Percentiles rank a stretch among this genome's conserved stretches.
These are phyloP conservation scores for Chamaecrista fasciculata DNA, from an alignment of 306 rosid species.

Conservation along the genomic window DNA sequence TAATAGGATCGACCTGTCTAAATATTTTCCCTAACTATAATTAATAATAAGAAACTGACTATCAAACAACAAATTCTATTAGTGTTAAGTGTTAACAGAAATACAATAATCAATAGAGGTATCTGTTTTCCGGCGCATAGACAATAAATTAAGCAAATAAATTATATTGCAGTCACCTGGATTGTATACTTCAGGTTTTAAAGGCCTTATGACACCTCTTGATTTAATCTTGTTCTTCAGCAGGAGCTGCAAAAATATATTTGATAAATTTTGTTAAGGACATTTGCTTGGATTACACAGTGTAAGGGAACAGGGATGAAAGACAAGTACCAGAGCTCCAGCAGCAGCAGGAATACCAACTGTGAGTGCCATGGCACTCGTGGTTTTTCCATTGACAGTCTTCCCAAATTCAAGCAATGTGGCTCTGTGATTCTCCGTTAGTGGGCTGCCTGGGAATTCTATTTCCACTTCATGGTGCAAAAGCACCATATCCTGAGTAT, in stretches of 20 bases:
- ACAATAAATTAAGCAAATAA: conserved; percentile 10
- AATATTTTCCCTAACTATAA: too few species aligned
- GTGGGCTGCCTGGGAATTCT: conserved; percentile 59
- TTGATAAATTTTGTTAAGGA: conserved; percentile 15
- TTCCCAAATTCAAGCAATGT: conserved; percentile 87
- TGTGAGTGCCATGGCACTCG: conserved; percentile 89
- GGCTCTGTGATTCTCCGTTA: conserved; percentile 63
- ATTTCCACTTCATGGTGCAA: conserved; percentile 87
- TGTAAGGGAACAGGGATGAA: conserved; percentile 11
- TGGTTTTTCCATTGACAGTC: conserved; percentile 53
- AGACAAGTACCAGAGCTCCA: conserved; percentile 76
- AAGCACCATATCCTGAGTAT: conserved; percentile 92
- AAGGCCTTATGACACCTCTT: conserved; percentile 88
- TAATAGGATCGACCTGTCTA: too few species aligned
- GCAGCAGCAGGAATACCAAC: conserved; percentile 87
- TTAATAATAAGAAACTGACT: too few species aligned
- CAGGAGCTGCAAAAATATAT: conserved; percentile 62
- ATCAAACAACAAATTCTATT: too few species aligned
- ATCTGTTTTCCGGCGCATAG: too few species aligned
- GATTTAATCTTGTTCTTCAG: conserved; percentile 77
- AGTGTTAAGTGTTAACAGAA: too few species aligned
- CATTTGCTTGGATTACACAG: conserved; percentile 19
- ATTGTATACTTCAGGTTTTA: conserved; percentile 70
- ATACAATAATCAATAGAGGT: too few species aligned
- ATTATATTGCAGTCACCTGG: conserved; percentile 53